Percentiles rank a stretch among this genome's conserved stretches.
These are phyloP conservation scores for Claviceps sp. DNA, from an alignment of 2,329 filamentous ascomycete genomes.

Conservation along the genomic window DNA sequence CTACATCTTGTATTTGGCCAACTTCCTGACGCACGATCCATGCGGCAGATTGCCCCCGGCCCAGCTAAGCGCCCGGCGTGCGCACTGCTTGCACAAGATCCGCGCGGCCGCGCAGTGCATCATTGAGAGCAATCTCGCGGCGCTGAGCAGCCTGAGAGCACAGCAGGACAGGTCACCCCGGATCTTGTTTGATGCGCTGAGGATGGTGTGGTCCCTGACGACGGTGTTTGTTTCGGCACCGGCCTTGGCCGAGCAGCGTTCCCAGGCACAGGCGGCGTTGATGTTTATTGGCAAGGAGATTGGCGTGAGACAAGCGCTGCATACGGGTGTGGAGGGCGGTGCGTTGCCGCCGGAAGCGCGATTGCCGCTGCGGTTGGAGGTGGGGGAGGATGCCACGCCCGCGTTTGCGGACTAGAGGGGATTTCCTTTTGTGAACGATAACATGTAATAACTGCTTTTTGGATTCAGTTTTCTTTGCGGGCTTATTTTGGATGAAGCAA, in stretches of 20 bases:
- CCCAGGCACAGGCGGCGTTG: conserved; percentile 15
- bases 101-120: conserved; percentile 17
- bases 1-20: conserved; percentile 18
- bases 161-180: conserved; percentile 17
- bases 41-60: conserved; percentile 11
- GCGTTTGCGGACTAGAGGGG: background rate
- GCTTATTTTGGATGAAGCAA: no score
- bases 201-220: conserved; percentile 25
- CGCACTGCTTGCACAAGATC: conserved; percentile 14
- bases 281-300: conserved; percentile 21
- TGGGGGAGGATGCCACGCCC: background rate
- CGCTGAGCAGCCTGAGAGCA: conserved; percentile 13
- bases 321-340: conserved; percentile 8
- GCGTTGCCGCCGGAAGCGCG: conserved; percentile 15
- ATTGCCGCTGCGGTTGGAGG: conserved; percentile 9
- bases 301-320: conserved; percentile 24
- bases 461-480: no score
- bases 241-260: conserved; percentile 16
- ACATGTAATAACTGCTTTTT: no score
- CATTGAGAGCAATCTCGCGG: conserved; percentile 13
- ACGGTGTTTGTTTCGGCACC: conserved; percentile 17
- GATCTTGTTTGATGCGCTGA: conserved; percentile 23
- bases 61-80: conserved; percentile 16
- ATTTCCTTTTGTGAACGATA: no score
- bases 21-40: conserved; percentile 22